Conservation (phyloP, 495 filamentous ascomycete genomes). For the Glarea lozoyensis region DNA sequence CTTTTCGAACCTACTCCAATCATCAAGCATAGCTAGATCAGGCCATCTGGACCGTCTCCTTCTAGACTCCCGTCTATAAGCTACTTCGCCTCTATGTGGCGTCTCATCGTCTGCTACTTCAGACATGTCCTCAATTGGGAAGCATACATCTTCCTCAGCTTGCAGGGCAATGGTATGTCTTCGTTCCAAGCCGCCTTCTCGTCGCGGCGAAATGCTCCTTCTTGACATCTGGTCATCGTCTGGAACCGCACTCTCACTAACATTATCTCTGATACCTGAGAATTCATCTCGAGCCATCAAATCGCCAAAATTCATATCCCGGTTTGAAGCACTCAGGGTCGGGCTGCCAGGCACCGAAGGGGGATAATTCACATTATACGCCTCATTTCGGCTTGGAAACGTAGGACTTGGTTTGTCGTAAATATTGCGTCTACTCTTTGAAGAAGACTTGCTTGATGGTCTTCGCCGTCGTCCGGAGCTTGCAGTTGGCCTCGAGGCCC, state of each 20-base stretch:
- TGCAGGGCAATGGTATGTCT: constrained; percentile 38
- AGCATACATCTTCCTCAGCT: constrained; percentile 88
- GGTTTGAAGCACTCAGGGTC: constrained; percentile 32
- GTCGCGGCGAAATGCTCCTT: no score
- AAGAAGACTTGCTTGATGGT: constrained; percentile 26
- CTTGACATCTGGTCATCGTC: no score
- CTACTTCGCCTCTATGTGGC: constrained; percentile 21
- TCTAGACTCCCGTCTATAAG: constrained; percentile 28
- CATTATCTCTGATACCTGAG: constrained; percentile 39
- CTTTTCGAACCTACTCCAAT: constrained; percentile 88
- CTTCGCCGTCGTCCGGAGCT: constrained; percentile 23
- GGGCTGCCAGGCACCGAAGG: constrained; percentile 84
- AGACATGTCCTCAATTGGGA: constrained; percentile 69
- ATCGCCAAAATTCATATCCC: constrained; percentile 66
- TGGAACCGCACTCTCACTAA: constrained; percentile 17
- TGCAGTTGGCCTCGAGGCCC: no score
- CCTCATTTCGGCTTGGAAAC: constrained; percentile 26
- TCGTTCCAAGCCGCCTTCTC: constrained; percentile 30
- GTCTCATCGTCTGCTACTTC: constrained; percentile 72
- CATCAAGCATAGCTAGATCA: constrained; percentile 65
- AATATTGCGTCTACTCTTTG: constrained; percentile 27
- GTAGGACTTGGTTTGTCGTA: constrained; percentile 22
- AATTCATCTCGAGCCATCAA: constrained; percentile 59
- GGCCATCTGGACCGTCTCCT: constrained; percentile 48
- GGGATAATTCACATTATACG: constrained; percentile 92